Evolutionary conservation across 305 asterid genomes (phyloP), one percentile per base, ranked within the genome.

Genomic region (Solanum hybrid): DNA sequence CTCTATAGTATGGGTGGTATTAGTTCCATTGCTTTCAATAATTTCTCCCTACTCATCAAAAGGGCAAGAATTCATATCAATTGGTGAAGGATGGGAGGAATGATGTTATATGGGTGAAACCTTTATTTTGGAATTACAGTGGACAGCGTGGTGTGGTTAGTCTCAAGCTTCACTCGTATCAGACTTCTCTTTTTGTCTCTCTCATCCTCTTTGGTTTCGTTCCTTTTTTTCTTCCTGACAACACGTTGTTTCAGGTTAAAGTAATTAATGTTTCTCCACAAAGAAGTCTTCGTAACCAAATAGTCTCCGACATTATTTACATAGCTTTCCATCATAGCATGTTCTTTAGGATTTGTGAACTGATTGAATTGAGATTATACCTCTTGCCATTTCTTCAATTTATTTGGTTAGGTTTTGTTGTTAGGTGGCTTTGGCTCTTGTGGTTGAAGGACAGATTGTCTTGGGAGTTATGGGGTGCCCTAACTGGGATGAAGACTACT

Each of bases 381-480:
- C 72, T 31, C 32, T 85, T 85, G 16, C 32, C 10, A 22, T 6
- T 85, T 85, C 87, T 56, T 31, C 46, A 20, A 20, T 13, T 46
- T 32, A 38, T 73, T 72, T 85, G 85, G 88, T 37, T 38, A 69
- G 81, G 35, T 72, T 90, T 79, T 35, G 80, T 89, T 93, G 91
- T 91, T 92, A 97, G 99, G 97, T 97, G 40, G 98, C 97, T 73
- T 92, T 97, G 95, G 97, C 99, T 90, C 96, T 97, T 85, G 95
- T 96, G 78, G 96, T 96, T 91, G 93, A 95, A 88, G 98, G 98
- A 66, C 94, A 97, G 92, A 94, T 97, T 90, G 98, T 94, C 89
- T 92, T 97, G 91, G 98, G 99, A 89, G 98, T 97, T 89, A 95
- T 96, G 98, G 99, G 99, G 87, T 97, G 99, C 91, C 99, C 98